These are phyloP conservation scores for Psophocarpus tetragonolobus DNA, from an alignment of 306 rosid genomes.

Conservation along the genomic window DNA sequence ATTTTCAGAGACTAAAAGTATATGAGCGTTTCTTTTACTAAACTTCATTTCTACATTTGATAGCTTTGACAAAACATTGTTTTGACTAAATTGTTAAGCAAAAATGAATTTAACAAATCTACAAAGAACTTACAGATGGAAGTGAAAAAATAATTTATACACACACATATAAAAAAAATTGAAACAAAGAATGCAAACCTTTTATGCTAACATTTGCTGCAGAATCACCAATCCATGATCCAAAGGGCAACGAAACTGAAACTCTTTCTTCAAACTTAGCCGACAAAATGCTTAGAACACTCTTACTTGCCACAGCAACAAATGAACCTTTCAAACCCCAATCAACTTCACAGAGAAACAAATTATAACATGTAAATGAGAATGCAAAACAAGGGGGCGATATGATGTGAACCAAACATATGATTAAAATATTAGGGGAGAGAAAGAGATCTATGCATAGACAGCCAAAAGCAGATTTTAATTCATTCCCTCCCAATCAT, in stretches of 20 bases:
- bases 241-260: constrained; percentile 50
- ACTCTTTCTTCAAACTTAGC: constrained; percentile 60
- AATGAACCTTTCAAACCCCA: constrained; percentile 70
- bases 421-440: background rate
- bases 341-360: constrained; percentile 57
- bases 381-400: constrained; percentile 19
- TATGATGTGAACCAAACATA: background rate
- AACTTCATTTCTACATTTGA: no score
- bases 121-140: no score
- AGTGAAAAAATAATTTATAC: no score
- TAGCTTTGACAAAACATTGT: no score
- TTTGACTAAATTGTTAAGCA: no score
- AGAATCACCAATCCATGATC: constrained; percentile 53
- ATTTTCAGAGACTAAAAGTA: no score
- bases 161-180: background rate
- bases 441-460: constrained; percentile 6
- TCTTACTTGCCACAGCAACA: constrained; percentile 75
- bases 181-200: constrained; percentile 47
- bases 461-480: background rate
- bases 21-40: no score
- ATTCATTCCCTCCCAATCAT: constrained; percentile 12
- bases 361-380: constrained; percentile 21
- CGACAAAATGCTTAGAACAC: constrained; percentile 66
- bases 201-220: constrained; percentile 43
- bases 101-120: no score